phyloP scores from a whole-genome alignment of 495 filamentous ascomycete genomes.

The Penicillium herquei region DNA sequence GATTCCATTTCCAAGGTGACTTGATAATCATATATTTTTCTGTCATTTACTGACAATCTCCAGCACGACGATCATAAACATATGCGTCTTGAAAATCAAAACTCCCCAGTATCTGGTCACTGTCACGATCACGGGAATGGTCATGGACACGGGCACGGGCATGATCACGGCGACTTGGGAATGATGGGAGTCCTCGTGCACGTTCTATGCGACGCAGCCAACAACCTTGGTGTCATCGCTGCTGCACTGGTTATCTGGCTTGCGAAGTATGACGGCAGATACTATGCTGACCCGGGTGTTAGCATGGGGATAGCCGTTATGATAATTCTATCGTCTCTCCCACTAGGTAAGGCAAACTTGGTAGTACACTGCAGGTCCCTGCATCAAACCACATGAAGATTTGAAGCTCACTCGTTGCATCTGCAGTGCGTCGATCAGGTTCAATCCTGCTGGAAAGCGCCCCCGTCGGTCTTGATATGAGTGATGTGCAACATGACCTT shows the following conservation, averaged over 20 bases:
- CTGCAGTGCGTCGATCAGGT: constrained; percentile 37
- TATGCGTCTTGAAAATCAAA: constrained; percentile 7
- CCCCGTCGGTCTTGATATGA: constrained; percentile 69
- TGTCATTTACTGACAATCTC: background rate
- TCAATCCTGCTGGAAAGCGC: constrained; percentile 79
- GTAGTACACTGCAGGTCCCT: no score
- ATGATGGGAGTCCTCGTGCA: constrained; percentile 51
- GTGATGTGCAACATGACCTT: constrained; percentile 74
- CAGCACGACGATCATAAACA: constrained; percentile 30
- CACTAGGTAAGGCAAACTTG: constrained; percentile 27
- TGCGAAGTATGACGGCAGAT: constrained; percentile 35
- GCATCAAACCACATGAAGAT: no score
- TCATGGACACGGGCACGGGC: constrained; percentile 22
- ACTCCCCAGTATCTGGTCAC: constrained; percentile 1
- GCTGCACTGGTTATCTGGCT: constrained; percentile 47
- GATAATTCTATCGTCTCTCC: constrained; percentile 42
- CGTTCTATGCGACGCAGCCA: constrained; percentile 48
- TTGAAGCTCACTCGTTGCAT: background rate
- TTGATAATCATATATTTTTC: background rate
- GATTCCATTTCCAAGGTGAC: constrained; percentile 20
- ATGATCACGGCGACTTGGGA: constrained; percentile 40
- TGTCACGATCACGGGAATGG: constrained; percentile 9
- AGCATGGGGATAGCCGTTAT: constrained; percentile 47
- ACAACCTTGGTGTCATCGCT: constrained; percentile 50
- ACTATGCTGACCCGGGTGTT: constrained; percentile 48